These are phyloP conservation scores for Cochlearia excelsa DNA, from an alignment of 345 rosid genomes.

Conservation along the genomic window DNA sequence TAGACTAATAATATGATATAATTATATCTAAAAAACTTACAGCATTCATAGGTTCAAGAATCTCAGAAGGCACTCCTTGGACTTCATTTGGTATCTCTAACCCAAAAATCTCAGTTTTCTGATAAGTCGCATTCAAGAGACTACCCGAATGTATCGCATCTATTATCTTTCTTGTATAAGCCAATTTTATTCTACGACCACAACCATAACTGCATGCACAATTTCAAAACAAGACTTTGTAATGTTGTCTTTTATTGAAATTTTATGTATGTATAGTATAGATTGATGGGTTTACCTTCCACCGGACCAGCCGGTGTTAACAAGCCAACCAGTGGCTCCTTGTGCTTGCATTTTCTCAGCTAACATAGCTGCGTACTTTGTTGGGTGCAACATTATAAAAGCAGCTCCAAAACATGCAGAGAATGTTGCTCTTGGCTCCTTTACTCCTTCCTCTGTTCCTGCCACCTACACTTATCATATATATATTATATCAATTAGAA, in stretches of 20 bases:
- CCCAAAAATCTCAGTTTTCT: constrained; percentile 72
- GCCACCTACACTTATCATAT: constrained; percentile 52
- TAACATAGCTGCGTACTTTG: constrained; percentile 94
- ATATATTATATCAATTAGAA: background rate
- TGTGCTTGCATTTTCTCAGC: constrained; percentile 94
- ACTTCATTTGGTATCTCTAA: constrained; percentile 73
- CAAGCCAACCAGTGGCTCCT: constrained; percentile 98
- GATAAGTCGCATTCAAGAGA: constrained; percentile 62
- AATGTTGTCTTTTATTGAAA: background rate
- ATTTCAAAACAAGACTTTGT: background rate
- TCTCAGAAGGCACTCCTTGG: constrained; percentile 84
- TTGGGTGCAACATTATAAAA: constrained; percentile 94
- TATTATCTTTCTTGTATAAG: constrained; percentile 82
- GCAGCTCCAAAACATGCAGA: constrained; percentile 99
- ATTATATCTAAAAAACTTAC: constrained; percentile 41
- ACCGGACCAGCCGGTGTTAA: constrained; percentile 98
- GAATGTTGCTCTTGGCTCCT: constrained; percentile 93
- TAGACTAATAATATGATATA: no score
- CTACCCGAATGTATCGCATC: constrained; percentile 88
- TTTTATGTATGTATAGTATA: background rate
- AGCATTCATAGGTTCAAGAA: constrained; percentile 76
- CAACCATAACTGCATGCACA: constrained; percentile 61
- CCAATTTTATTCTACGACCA: constrained; percentile 77
- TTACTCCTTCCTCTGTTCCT: constrained; percentile 93
- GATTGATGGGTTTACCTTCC: constrained; percentile 60